Conservation (phyloP, 208 protist genomes). For the Crithidia expoeki region DNA sequence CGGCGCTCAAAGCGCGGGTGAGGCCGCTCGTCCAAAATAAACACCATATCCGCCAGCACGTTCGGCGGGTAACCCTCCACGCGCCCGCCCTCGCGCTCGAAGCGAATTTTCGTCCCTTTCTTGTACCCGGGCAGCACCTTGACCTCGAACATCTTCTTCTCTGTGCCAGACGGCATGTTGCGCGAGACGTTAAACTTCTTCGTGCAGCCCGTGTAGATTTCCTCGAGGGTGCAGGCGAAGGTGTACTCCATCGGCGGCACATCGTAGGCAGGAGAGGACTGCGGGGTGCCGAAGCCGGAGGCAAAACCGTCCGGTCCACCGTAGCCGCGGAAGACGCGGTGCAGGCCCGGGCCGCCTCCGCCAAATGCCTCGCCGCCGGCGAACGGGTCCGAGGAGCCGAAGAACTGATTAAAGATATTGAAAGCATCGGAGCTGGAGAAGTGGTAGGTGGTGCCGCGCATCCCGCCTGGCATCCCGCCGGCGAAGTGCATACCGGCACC, state of each 20-base stretch:
- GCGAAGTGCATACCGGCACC: constrained; percentile 63
- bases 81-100: constrained; percentile 83
- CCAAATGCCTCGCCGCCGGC: constrained; percentile 85
- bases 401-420: constrained; percentile 87
- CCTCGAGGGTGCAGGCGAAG: constrained; percentile 95
- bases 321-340: constrained; percentile 83
- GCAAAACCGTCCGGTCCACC: constrained; percentile 79
- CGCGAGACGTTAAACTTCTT: constrained; percentile 94
- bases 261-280: constrained; percentile 83
- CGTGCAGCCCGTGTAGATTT: constrained; percentile 97
- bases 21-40: constrained; percentile 95
- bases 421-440: constrained; percentile 85
- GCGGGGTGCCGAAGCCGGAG: constrained; percentile 78
- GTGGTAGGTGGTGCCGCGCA: constrained; percentile 48
- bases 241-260: constrained; percentile 90
- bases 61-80: constrained; percentile 88
- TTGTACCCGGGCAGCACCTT: constrained; percentile 96
- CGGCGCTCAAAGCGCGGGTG: constrained; percentile 91
- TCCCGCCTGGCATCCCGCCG: constrained; percentile 61
- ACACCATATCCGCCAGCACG: constrained; percentile 95
- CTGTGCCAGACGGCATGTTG: constrained; percentile 67
- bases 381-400: constrained; percentile 88
- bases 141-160: constrained; percentile 93
- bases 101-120: constrained; percentile 97
- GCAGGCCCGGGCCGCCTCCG: constrained; percentile 78